A percentile compares a stretch with the other conserved stretches of the same genome.
phyloP scores from a whole-genome alignment of 176 grass and related monocot species.

The Juncus inflexus region DNA sequence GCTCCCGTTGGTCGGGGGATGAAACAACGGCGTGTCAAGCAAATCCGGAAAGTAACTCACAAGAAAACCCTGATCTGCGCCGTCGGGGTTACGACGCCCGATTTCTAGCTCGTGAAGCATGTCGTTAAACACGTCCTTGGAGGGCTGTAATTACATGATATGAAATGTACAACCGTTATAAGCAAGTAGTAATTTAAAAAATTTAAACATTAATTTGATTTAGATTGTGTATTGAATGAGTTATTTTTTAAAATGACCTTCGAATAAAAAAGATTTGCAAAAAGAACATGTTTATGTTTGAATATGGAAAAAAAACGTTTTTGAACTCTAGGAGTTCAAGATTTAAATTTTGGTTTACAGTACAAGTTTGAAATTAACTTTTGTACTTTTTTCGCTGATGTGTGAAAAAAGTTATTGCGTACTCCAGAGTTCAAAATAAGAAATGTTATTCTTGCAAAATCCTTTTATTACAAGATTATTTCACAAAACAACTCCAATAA shows the following conservation, averaged over 20 bases:
- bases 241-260: no score
- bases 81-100: constrained; percentile 66
- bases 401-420: not conserved
- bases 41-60: constrained; percentile 84
- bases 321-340: no score
- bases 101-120: constrained; percentile 84
- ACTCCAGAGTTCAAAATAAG: not conserved
- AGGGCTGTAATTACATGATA: constrained; percentile 47
- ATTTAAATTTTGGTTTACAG: no score
- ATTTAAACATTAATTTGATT: no score
- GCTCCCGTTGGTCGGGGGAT: constrained; percentile 70
- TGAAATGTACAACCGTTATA: not conserved
- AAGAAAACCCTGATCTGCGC: constrained; percentile 91
- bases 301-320: no score
- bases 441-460: no score
- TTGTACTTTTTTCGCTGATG: not conserved
- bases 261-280: not conserved
- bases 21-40: constrained; percentile 80
- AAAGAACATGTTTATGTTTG: no score
- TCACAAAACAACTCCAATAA: no score
- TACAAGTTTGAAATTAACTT: not conserved
- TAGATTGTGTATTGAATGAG: no score
- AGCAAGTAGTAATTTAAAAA: no score
- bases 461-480: no score
- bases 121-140: constrained; percentile 76